These are phyloP conservation scores for Lasiosphaeris hirsuta DNA, from an alignment of 495 filamentous ascomycete genomes.

Conservation along the genomic window DNA sequence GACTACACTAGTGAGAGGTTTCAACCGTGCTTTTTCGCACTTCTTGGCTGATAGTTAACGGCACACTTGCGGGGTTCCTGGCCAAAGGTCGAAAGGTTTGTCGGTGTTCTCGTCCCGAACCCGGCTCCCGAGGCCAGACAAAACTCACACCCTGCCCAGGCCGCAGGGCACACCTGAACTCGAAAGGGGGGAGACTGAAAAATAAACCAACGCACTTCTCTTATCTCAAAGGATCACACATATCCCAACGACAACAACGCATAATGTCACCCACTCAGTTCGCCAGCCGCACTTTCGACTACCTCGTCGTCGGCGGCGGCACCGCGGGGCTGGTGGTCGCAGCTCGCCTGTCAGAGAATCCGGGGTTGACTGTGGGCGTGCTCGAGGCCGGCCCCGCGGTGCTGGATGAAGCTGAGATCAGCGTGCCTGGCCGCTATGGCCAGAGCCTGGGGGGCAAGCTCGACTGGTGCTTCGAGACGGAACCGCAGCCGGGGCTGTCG, in stretches of 20 bases:
- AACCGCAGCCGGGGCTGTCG: constrained; percentile 41
- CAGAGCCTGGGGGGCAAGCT: constrained; percentile 42
- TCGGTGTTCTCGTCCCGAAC: too few species aligned
- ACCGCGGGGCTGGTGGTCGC: constrained; percentile 56
- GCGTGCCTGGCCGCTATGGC: constrained; percentile 37
- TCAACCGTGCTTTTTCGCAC: too few species aligned
- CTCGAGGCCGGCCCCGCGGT: constrained; percentile 52
- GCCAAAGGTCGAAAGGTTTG: too few species aligned
- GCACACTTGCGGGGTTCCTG: too few species aligned
- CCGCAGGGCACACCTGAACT: too few species aligned
- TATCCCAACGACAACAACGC: background rate
- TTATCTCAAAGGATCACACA: background rate
- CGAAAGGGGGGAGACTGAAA: too few species aligned
- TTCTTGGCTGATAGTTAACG: too few species aligned
- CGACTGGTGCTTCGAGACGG: constrained; percentile 53
- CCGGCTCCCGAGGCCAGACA: too few species aligned
- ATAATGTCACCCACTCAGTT: constrained; percentile 18
- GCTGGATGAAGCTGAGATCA: constrained; percentile 42
- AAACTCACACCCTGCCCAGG: too few species aligned
- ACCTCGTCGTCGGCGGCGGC: constrained; percentile 58
- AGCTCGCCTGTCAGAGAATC: constrained; percentile 49
- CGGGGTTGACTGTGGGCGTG: constrained; percentile 44
- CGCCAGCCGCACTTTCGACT: constrained; percentile 66
- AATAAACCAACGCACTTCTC: too few species aligned
- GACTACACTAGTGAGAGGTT: too few species aligned